These are phyloP conservation scores for Xylaria sp. DNA, from an alignment of 2,329 filamentous ascomycete species.

Conservation along the genomic window DNA sequence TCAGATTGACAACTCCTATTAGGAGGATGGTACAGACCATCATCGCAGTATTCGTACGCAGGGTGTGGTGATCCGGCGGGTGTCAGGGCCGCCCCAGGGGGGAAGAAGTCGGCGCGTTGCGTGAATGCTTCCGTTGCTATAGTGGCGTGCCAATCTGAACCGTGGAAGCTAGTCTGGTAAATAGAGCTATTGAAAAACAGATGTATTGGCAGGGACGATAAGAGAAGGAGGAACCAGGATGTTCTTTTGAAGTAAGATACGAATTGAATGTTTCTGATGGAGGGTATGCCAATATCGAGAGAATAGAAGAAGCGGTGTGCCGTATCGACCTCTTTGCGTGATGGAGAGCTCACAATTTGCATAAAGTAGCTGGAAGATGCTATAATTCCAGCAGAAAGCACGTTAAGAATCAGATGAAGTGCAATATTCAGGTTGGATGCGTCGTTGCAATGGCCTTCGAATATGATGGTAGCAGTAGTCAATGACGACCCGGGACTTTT, in stretches of 20 bases:
- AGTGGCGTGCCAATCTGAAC: constrained; percentile 8
- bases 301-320: constrained; percentile 45
- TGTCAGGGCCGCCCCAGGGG: constrained; percentile 12
- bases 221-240: constrained; percentile 12
- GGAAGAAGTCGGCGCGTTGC: constrained; percentile 11
- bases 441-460: neutral
- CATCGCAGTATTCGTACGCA: neutral
- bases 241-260: constrained; percentile 20
- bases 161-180: constrained; percentile 11
- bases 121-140: constrained; percentile 19
- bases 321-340: constrained; percentile 47
- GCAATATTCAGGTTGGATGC: neutral
- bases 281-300: constrained; percentile 48
- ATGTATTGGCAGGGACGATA: constrained; percentile 25
- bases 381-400: constrained; percentile 26
- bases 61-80: neutral
- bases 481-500: neutral
- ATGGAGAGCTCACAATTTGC: constrained; percentile 51
- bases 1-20: no score
- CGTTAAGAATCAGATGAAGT: constrained; percentile 1
- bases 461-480: neutral
- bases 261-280: constrained; percentile 39
- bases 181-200: constrained; percentile 20
- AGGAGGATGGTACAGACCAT: no score
- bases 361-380: constrained; percentile 53